Percentiles rank a stretch among this genome's conserved stretches.
Conservation (phyloP, 352 stramenopile species). For the Globisporangium perplexum region DNA sequence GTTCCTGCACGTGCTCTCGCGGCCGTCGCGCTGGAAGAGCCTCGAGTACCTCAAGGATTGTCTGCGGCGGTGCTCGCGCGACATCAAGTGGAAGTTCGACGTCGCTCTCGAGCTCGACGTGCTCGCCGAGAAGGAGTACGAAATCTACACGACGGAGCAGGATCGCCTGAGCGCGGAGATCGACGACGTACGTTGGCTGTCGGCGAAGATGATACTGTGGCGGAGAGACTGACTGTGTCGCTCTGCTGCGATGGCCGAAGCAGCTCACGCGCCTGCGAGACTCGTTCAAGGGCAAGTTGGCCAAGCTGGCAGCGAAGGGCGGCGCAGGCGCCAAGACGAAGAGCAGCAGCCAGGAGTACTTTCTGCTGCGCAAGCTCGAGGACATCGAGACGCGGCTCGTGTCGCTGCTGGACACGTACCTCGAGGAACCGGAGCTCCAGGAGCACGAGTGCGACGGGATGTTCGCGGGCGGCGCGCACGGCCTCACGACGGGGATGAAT, state of each 20-base stretch:
- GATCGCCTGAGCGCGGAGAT: slow-evolving; percentile 67
- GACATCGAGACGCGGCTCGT: slow-evolving; percentile 72
- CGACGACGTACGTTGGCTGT: slow-evolving; percentile 31
- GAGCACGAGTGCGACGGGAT: slow-evolving; percentile 40
- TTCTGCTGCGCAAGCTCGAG: slow-evolving; percentile 74
- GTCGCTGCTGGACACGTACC: slow-evolving; percentile 47
- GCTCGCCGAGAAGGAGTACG: slow-evolving; percentile 62
- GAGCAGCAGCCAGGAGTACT: slow-evolving; percentile 23
- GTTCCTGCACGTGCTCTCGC: slow-evolving; percentile 47
- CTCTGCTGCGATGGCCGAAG: not conserved
- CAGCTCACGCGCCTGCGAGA: slow-evolving; percentile 58
- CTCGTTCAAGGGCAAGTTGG: slow-evolving; percentile 61
- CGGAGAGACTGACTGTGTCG: not conserved
- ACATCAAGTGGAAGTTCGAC: slow-evolving; percentile 78
- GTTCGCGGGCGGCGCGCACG: slow-evolving; percentile 20
- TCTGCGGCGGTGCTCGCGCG: slow-evolving; percentile 61
- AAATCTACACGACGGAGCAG: slow-evolving; percentile 33
- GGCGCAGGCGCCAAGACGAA: slow-evolving; percentile 10
- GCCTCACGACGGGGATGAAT: slow-evolving; percentile 45
- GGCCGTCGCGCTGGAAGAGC: slow-evolving; percentile 67
- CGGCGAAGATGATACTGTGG: not conserved
- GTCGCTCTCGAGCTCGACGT: slow-evolving; percentile 63
- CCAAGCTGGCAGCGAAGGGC: slow-evolving; percentile 14
- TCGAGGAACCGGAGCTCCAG: slow-evolving; percentile 50
- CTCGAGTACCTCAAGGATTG: slow-evolving; percentile 81